Conservation (phyloP, 2,329 filamentous ascomycete genomes). For the Fusarium phyllophilum region DNA sequence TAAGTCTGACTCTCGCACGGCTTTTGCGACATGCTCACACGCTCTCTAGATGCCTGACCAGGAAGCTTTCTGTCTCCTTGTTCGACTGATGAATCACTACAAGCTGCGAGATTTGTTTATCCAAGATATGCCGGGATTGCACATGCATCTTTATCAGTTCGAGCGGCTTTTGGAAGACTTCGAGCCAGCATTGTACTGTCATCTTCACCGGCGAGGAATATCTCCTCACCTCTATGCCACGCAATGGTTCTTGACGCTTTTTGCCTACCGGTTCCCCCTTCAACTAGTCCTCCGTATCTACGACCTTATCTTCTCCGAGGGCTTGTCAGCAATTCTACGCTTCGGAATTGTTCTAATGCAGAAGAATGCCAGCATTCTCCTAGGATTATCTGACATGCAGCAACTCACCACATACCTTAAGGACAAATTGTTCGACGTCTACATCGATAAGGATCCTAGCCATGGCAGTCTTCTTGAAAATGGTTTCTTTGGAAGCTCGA, state of each 20-base stretch:
- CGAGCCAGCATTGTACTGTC: slow-evolving; percentile 93
- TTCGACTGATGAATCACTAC: slow-evolving; percentile 97
- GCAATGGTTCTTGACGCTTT: slow-evolving; percentile 99
- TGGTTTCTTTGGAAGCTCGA: slow-evolving; percentile 95
- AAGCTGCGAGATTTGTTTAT: slow-evolving; percentile 91
- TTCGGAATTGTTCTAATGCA: slow-evolving; percentile 97
- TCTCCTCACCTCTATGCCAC: slow-evolving; percentile 94
- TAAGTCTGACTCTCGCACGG: slow-evolving; percentile 54
- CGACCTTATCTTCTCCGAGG: slow-evolving; percentile 93
- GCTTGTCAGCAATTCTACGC: slow-evolving; percentile 90
- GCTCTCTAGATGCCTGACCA: slow-evolving; percentile 85
- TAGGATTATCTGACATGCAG: slow-evolving; percentile 91
- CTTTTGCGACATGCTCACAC: slow-evolving; percentile 8
- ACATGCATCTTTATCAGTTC: slow-evolving; percentile 93
- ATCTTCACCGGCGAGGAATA: slow-evolving; percentile 87
- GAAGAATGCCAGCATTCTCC: slow-evolving; percentile 82
- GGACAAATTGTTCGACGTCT: slow-evolving; percentile 93
- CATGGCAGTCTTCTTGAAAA: slow-evolving; percentile 94
- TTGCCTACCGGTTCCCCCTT: slow-evolving; percentile 95
- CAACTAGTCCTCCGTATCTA: slow-evolving; percentile 97
- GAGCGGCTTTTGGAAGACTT: slow-evolving; percentile 93
- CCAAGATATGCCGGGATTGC: slow-evolving; percentile 94
- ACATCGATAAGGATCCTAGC: slow-evolving; percentile 93
- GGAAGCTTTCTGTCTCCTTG: slow-evolving; percentile 93
- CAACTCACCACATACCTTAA: slow-evolving; percentile 90